These are phyloP conservation scores for Dendrocalamus sinicus DNA, from an alignment of 176 grass and related monocot genomes.

Conservation along the genomic window DNA sequence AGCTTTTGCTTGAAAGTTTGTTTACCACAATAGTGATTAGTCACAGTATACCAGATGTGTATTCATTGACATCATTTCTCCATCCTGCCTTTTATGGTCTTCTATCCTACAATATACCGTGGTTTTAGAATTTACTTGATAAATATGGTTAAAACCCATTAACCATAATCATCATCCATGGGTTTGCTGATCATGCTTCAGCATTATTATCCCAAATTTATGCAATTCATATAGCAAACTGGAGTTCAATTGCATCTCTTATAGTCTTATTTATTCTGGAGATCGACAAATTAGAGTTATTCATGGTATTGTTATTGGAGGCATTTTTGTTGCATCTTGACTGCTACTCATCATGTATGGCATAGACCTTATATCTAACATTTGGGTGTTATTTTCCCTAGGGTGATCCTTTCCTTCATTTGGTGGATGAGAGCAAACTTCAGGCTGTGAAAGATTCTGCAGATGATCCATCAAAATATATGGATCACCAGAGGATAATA, in stretches of 20 bases:
- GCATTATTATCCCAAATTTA: neutral
- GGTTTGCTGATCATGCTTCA: constrained; percentile 3
- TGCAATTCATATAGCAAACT: constrained; percentile 6
- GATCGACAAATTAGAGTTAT: constrained; percentile 16
- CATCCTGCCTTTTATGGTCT: constrained; percentile 29
- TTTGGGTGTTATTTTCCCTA: constrained; percentile 45
- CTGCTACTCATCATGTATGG: constrained; percentile 11
- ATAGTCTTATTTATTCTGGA: constrained; percentile 11
- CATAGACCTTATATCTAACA: constrained; percentile 22
- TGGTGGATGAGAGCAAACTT: constrained; percentile 84
- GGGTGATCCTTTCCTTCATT: constrained; percentile 90
- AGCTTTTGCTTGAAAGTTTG: neutral
- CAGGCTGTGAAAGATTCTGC: constrained; percentile 64
- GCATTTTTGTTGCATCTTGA: constrained; percentile 22
- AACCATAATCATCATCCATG: constrained; percentile 2
- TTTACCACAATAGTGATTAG: neutral
- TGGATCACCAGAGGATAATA: constrained; percentile 88
- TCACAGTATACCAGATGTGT: constrained; percentile 7
- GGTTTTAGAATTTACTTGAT: constrained; percentile 29
- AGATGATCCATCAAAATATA: constrained; percentile 59
- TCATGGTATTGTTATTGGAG: constrained; percentile 22
- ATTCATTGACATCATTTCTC: constrained; percentile 11
- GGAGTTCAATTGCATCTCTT: constrained; percentile 22
- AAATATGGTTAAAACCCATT: neutral
- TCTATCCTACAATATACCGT: neutral